Percentiles rank a stretch among this genome's conserved stretches.
Evolutionary conservation across 1,139 yeast species (phyloP).

Genomic region (Saccharomycopsis hybrid): DNA sequence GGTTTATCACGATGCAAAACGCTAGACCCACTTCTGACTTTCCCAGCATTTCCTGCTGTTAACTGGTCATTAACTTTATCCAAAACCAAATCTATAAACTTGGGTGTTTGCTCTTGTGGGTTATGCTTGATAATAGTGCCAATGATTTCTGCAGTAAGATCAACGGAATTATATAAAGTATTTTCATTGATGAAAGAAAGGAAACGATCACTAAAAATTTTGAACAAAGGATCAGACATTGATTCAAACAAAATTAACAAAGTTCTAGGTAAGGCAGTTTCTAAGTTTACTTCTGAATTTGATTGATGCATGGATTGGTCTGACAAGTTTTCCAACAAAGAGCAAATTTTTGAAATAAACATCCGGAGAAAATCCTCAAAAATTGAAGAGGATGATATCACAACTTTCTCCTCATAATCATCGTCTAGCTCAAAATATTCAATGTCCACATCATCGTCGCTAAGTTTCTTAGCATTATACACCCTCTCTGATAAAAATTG

Average conservation of each 20-base stretch:
- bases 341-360: constrained; percentile 55
- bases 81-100: constrained; percentile 40
- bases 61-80: constrained; percentile 62
- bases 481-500: constrained; percentile 37
- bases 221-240: constrained; percentile 57
- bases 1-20: constrained; percentile 73
- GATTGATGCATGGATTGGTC: constrained; percentile 46
- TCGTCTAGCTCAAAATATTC: constrained; percentile 34
- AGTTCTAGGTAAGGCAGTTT: constrained; percentile 48
- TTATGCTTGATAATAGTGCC: constrained; percentile 63
- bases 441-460: constrained; percentile 21
- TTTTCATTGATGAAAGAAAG: constrained; percentile 52
- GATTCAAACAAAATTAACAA: constrained; percentile 65
- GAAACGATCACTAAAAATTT: constrained; percentile 44
- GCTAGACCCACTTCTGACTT: constrained; percentile 60
- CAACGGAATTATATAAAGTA: constrained; percentile 60
- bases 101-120: constrained; percentile 42
- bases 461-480: constrained; percentile 7
- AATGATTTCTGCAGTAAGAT: constrained; percentile 62
- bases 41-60: constrained; percentile 80
- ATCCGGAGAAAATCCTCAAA: constrained; percentile 57
- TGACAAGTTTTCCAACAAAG: constrained; percentile 70
- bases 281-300: constrained; percentile 36
- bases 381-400: constrained; percentile 67
- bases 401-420: constrained; percentile 47